These are phyloP conservation scores for Fomitopsis palustris DNA, from an alignment of 1,284 basidiomycete genomes.

Conservation along the genomic window DNA sequence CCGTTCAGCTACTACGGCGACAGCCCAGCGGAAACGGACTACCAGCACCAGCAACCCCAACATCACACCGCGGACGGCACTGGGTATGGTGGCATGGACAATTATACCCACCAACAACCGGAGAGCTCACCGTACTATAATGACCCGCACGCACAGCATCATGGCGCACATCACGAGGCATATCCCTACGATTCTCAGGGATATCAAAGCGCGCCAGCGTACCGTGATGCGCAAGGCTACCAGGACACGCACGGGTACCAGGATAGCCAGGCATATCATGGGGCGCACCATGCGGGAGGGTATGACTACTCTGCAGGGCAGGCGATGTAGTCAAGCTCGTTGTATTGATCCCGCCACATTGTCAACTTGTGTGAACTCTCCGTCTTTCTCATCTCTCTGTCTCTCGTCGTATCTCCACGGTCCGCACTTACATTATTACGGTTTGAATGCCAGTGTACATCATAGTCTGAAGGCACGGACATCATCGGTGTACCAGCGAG, in stretches of 20 bases:
- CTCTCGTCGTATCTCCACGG: neutral
- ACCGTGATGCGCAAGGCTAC: neutral
- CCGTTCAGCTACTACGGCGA: conserved; percentile 16
- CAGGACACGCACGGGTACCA: conserved; percentile 1
- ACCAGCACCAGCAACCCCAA: conserved; percentile 15
- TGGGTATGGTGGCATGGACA: conserved; percentile 2
- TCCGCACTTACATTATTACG: conserved; percentile 1
- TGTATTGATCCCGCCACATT: conserved; percentile 7
- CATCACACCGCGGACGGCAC: conserved; percentile 9
- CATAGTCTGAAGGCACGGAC: conserved; percentile 17
- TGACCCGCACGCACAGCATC: conserved; percentile 2
- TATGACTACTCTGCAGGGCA: conserved; percentile 25
- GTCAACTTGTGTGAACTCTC: conserved; percentile 5
- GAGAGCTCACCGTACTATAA: neutral
- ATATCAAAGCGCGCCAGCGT: neutral
- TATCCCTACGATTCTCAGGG: neutral
- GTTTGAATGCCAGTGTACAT: conserved; percentile 20
- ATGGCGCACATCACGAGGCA: conserved; percentile 5
- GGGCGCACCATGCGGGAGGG: conserved; percentile 4
- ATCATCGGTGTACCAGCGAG: conserved; percentile 4
- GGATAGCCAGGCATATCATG: neutral
- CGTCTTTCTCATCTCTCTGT: conserved; percentile 8
- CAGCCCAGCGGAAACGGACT: conserved; percentile 15
- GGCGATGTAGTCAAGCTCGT: conserved; percentile 23
- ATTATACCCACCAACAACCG: neutral